These are phyloP conservation scores for Solanum chilense DNA, from an alignment of 257 asterid genomes.

Conservation along the genomic window DNA sequence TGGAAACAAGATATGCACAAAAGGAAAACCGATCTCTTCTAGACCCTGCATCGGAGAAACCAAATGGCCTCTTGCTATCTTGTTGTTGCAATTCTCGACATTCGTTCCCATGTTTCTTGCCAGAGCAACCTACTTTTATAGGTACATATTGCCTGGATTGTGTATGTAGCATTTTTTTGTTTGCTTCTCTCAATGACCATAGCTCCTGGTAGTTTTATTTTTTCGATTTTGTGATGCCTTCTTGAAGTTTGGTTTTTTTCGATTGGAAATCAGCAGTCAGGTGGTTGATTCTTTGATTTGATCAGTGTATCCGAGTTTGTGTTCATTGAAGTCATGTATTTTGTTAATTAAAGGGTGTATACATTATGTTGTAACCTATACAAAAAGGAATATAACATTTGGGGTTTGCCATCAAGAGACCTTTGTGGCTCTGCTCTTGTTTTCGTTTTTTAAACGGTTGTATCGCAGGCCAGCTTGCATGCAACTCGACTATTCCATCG, in stretches of 20 bases:
- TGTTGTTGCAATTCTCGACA: not conserved
- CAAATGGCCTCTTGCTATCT: not conserved
- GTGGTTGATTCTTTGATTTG: slow-evolving; percentile 9
- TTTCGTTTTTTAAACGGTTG: not conserved
- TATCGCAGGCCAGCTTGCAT: not conserved
- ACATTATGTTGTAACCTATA: not conserved
- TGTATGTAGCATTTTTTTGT: not conserved
- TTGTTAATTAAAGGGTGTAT: slow-evolving; percentile 1
- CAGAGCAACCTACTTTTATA: slow-evolving; percentile 6
- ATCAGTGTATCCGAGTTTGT: slow-evolving; percentile 1
- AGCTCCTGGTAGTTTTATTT: not conserved
- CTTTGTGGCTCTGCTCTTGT: not conserved
- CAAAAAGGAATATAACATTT: not conserved
- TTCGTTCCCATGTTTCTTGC: not conserved
- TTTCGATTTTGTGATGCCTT: slow-evolving; percentile 1
- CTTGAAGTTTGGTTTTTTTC: slow-evolving; percentile 4
- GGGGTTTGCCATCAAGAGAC: not conserved
- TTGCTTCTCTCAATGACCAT: not conserved
- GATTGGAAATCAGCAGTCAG: slow-evolving; percentile 4
- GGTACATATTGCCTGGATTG: slow-evolving; percentile 8
- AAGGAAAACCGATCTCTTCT: slow-evolving; percentile 88
- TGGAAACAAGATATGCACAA: slow-evolving; percentile 95
- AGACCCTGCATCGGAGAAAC: slow-evolving; percentile 6
- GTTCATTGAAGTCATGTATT: not conserved
- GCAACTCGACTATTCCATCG: not conserved